Evolutionary conservation across 176 grass and related monocot species (phyloP), one percentile per base, ranked within the genome.

Genomic region (Musa acuminata): DNA sequence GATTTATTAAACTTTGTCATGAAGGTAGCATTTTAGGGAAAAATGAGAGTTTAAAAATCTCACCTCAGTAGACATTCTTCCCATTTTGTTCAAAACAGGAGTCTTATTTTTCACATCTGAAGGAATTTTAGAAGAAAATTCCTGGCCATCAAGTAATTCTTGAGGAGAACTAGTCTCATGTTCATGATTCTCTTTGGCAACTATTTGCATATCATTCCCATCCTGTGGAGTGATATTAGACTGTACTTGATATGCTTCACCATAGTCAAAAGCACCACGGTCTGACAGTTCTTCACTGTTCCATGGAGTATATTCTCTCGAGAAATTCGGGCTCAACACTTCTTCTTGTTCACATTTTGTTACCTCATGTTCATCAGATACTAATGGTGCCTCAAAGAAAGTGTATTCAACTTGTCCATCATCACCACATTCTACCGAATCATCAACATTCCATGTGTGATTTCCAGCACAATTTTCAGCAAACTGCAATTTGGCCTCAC

Each of bases 301-400:
- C 9, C 43, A 70, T 55, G 53, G 20, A 20, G 49, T 58, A 21
- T 14, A n/a, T 16, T 71, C 52, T 70, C 27, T 13, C 13, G 64
- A 21, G 19, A 58, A 79, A 51, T 71, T 27, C 8, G 8, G 13
- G 53, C 52, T 48, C 9, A 22, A 69, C 52, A 49, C 51, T 58
- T 64, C 75, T 54, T 67, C 22, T 77, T 48, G 24, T 71, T 79
- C 77, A 60, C 53, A 55, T 79, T 52, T 59, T 4, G 51, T 22
- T 12, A 20, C 9, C 23, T 72, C 55, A 16, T 53, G 55, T 50
- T 80, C 78, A 52, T 80, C 35, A n/a, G 43, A 63, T 24, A 80
- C 49, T 52, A 14, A 8, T 52, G 78, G 49, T 10, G 55, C 12
- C 49, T 27, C 69, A 72, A 19, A 51, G 21, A 8, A 25, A 72